Evolutionary conservation across 1,284 basidiomycete genomes (phyloP).

Genomic region (Tilletiopsis washingtonensis): DNA sequence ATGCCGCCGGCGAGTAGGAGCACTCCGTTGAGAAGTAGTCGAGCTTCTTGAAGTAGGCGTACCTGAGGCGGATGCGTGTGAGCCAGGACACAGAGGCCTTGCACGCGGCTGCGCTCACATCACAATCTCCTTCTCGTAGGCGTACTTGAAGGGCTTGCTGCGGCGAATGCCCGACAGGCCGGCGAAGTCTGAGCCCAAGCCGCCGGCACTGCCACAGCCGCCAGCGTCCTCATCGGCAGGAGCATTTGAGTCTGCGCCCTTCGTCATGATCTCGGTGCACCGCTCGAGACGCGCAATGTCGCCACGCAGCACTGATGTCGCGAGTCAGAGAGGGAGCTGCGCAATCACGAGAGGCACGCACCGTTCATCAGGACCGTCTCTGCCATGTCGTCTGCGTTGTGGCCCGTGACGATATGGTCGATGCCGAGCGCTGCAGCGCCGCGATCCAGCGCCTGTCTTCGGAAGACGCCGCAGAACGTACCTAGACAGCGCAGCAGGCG

Average conservation of each 20-base stretch:
- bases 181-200: conserved; percentile 11
- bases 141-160: conserved; percentile 95
- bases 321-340: not conserved
- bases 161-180: conserved; percentile 72
- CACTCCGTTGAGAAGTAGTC: conserved; percentile 99
- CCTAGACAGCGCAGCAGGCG: conserved; percentile 34
- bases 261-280: conserved; percentile 87
- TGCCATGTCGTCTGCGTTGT: conserved; percentile 98
- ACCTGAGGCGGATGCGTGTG: conserved; percentile 54
- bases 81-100: not conserved
- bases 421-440: conserved; percentile 81
- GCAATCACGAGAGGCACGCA: conserved; percentile 55
- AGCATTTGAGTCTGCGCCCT: conserved; percentile 52
- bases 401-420: conserved; percentile 96
- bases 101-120: conserved; percentile 55
- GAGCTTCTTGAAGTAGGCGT: conserved; percentile 88
- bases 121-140: conserved; percentile 99
- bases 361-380: conserved; percentile 99
- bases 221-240: not conserved
- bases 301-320: conserved; percentile 74
- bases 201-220: conserved; percentile 18
- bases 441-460: conserved; percentile 88
- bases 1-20: conserved; percentile 91
- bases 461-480: conserved; percentile 96
- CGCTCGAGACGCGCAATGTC: conserved; percentile 89